Evolutionary conservation across 176 grass and related monocot species (phyloP), one percentile per base, ranked within the genome.

Genomic region (Oryza brachyantha): DNA sequence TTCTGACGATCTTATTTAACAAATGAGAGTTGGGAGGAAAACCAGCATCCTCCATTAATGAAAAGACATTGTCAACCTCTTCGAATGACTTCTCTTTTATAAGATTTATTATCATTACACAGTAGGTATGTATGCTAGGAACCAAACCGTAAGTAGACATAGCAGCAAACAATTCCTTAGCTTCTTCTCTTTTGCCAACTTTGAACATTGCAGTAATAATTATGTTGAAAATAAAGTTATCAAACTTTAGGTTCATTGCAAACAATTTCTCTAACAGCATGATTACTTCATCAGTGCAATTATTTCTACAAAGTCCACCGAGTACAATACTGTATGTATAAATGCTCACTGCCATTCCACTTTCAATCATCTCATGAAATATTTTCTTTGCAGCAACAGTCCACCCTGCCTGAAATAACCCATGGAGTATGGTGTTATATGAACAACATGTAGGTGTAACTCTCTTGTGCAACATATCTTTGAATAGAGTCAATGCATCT

Each of bases 321-420:
- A 81, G 57, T 28, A 81, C 40, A 19, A 2, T 19, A 21, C 0
- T 25, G n/a, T 38, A 65, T 5, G 29, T 82, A 0, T 0, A 0
- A 36, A 0, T 61, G 28, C 5, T 17, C 8, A 64, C 10, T 1
- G 14, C 0, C 0, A 74, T 39, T 40, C 70, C 42, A 29, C 24
- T 65, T 13, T 74, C 80, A 13, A 48, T 14, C 80, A 82, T 74
- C 35, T 82, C 60, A 64, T 50, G 8, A 0, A 63, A 81, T 0
- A 1, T 26, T 19, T 35, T 8, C 29, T 3, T 73, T 73, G 68
- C 39, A 50, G 40, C 1, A 34, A 5, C 5, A 7, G 29, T 21
- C 48, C 68, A 64, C 7, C 68, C 13, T 2, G 55, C 39, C 14
- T 28, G 58, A 64, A 48, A 82, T 64, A 82, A 73, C 0, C 68